Conservation (phyloP, 73 alveolate species). For the Breviolum minutum region DNA sequence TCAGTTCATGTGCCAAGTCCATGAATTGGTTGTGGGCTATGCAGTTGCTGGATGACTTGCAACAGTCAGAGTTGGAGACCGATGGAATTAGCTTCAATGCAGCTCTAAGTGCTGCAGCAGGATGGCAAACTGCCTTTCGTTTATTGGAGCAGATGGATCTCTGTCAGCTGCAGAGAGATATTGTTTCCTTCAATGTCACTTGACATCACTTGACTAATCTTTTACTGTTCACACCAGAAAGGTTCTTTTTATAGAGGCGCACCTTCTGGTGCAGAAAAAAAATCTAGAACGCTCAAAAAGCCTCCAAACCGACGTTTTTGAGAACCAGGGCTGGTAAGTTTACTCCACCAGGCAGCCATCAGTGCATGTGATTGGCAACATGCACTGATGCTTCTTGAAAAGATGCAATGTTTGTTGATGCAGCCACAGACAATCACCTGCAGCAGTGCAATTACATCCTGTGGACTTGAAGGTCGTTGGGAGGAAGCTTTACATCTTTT, state of each 20-base stretch:
- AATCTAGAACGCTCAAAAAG: too few relatives aligned
- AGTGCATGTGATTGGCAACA: conserved; percentile 45
- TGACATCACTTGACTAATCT: background rate
- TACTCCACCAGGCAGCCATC: conserved; percentile 1
- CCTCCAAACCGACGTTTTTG: background rate
- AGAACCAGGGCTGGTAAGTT: background rate
- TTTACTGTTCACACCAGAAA: too few relatives aligned
- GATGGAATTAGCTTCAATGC: conserved; percentile 3
- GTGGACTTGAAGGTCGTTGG: conserved; percentile 6
- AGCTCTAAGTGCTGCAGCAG: background rate
- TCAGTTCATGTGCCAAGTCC: conserved; percentile 29
- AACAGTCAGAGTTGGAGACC: background rate
- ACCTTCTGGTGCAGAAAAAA: too few relatives aligned
- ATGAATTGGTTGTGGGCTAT: background rate
- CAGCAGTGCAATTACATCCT: conserved; percentile 17
- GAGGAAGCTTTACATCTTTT: background rate
- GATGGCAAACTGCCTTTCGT: background rate
- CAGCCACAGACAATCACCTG: background rate
- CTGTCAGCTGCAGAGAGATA: background rate
- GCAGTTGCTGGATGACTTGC: conserved; percentile 1
- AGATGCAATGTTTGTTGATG: background rate
- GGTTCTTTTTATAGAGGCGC: too few relatives aligned
- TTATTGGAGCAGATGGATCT: conserved; percentile 12
- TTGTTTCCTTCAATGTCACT: background rate
- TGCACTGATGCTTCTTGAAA: background rate